Base-by-base conservation (phyloP, 2,329 filamentous ascomycete genomes). In the Colletotrichum godetiae region DNA sequence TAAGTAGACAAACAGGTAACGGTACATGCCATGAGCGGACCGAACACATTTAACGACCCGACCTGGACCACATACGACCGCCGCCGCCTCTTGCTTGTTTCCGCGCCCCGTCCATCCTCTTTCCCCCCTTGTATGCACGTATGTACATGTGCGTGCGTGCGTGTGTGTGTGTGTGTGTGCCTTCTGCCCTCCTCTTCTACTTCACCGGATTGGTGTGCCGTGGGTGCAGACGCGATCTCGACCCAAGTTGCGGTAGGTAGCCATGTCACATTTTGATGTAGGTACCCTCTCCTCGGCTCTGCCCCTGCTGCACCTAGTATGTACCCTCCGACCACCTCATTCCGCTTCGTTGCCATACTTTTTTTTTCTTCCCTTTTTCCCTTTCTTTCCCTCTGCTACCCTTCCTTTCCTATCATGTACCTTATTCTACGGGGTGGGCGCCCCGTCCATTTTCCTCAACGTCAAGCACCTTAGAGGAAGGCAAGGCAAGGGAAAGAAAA, bases 251-350 rank as follows among this genome's bases (percentile, higher is more conserved):
- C 33, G 57, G 65, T 42, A 53, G 52, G 35, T 56, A n/a, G 35
- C 61, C 55, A 61, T 60, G 70, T 73, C 55, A 31, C 60, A 56
- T 60, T 73, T 57, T 35, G 55, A 67, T 61, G 57, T 74, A 63
- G 68, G 72, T 68, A 74, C 72, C 56, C 61, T 72, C 62, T 31
- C 46, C 55, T 62, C 56, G 60, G 55, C 56, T 71, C 56, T 73
- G 67, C 67, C 60, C 64, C 67, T 69, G 71, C 60, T 70, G 56
- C 60, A 71, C 31, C 56, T 46, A 60, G 56, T 55, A 66, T 70
- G 71, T 73, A 73, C 70, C 49, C 55, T 65, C 66, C 55, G 70
- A 68, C 70, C 59, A 69, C 42, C 56, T 53, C 60, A 65, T 70
- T 65, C 71, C 67, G 33, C 61, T 70, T 66, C 56, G 68, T 57